Conservation (phyloP, 176 grass and related monocot genomes). For the Alopecurus myosuroides region DNA sequence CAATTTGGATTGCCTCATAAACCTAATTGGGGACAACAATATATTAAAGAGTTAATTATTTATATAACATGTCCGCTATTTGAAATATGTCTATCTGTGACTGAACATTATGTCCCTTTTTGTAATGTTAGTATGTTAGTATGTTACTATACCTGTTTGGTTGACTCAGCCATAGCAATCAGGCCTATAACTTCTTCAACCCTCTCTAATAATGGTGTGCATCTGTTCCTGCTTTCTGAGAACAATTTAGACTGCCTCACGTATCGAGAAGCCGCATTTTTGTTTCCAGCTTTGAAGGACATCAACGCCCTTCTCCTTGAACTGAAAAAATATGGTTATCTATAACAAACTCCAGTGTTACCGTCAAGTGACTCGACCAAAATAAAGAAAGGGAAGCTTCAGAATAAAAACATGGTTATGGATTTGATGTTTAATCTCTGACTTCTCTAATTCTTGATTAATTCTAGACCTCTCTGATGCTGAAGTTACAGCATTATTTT, state of each 20-base stretch:
- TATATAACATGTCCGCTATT: background rate
- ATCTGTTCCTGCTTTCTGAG: constrained; percentile 59
- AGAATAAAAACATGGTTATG: background rate
- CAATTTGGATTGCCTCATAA: constrained; percentile 81
- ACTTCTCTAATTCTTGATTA: background rate
- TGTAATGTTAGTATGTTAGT: too few species aligned
- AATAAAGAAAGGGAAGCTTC: background rate
- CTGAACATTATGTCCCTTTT: background rate
- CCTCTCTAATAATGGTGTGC: constrained; percentile 48
- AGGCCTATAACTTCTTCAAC: constrained; percentile 66
- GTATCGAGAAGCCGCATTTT: constrained; percentile 53
- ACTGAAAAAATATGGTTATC: constrained; percentile 33
- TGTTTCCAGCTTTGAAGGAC: constrained; percentile 67
- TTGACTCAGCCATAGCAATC: constrained; percentile 70
- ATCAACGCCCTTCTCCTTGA: constrained; percentile 63
- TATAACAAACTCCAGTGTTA: background rate
- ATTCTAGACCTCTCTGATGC: background rate
- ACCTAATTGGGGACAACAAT: constrained; percentile 46
- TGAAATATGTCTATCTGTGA: background rate
- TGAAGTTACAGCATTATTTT: background rate
- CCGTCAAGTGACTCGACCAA: background rate
- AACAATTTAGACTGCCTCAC: constrained; percentile 65
- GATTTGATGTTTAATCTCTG: background rate
- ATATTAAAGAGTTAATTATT: constrained; percentile 8
- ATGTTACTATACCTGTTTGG: constrained; percentile 59